These are phyloP conservation scores for Pseudocercospora fuligena DNA, from an alignment of 2,329 filamentous ascomycete species.

Conservation along the genomic window DNA sequence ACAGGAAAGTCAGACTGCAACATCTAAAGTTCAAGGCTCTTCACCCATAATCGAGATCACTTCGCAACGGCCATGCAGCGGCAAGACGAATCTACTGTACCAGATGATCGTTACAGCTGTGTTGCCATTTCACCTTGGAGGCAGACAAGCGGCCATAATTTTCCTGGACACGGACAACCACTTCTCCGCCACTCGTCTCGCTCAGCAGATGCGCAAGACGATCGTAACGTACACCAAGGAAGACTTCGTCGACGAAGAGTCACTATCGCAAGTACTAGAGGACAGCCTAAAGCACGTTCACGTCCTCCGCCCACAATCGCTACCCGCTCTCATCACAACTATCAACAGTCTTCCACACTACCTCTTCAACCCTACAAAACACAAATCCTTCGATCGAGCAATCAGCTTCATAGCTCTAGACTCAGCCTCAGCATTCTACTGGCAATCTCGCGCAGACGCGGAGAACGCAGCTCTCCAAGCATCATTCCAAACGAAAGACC, in stretches of 20 bases:
- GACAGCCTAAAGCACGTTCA: conserved; percentile 60
- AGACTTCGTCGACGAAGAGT: background rate
- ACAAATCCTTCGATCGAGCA: conserved; percentile 52
- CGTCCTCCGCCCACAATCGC: conserved; percentile 61
- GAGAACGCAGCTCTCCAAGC: conserved; percentile 34
- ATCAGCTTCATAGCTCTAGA: conserved; percentile 61
- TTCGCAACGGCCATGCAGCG: conserved; percentile 55
- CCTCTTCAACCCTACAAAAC: conserved; percentile 51
- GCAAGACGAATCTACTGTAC: conserved; percentile 65
- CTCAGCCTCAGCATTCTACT: conserved; percentile 61
- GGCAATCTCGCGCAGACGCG: conserved; percentile 55
- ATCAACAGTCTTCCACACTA: conserved; percentile 55
- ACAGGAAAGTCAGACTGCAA: conserved; percentile 15
- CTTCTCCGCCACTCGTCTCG: conserved; percentile 58
- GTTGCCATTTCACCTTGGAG: conserved; percentile 53
- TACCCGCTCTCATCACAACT: conserved; percentile 55
- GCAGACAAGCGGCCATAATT: conserved; percentile 56
- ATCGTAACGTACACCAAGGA: conserved; percentile 11
- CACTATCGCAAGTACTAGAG: conserved; percentile 39
- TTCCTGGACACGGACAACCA: conserved; percentile 61
- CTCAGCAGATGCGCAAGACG: conserved; percentile 39
- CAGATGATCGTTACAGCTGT: conserved; percentile 58
- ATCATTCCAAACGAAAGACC: conserved; percentile 9
- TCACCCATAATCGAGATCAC: conserved; percentile 59
- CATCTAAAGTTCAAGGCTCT: conserved; percentile 21